phyloP scores from a whole-genome alignment of 495 filamentous ascomycete species.

The Daldinia grandis region DNA sequence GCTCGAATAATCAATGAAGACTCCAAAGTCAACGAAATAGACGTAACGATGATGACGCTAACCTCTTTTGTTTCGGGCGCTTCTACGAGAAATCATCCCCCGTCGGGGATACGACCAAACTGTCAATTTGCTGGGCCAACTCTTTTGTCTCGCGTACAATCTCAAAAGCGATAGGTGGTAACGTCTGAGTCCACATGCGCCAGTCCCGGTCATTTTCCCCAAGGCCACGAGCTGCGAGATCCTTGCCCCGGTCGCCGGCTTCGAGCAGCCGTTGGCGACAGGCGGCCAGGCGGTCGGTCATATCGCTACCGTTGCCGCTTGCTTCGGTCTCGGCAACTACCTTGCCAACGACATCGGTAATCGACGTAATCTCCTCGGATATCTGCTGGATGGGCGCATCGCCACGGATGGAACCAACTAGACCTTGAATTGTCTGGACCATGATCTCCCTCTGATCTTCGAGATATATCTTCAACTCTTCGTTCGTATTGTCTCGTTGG shows the following conservation, averaged over 20 bases:
- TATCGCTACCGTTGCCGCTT: conserved; percentile 65
- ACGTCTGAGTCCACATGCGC: conserved; percentile 71
- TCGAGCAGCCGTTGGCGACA: conserved; percentile 72
- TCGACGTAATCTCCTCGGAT: conserved; percentile 73
- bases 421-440: conserved; percentile 81
- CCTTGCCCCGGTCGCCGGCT: conserved; percentile 70
- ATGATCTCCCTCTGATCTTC: conserved; percentile 84
- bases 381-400: conserved; percentile 72
- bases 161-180: conserved; percentile 87
- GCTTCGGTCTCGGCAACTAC: conserved; percentile 72
- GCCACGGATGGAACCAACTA: conserved; percentile 80
- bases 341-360: conserved; percentile 72
- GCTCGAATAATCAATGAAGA: background rate
- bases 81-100: conserved; percentile 56
- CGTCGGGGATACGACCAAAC: conserved; percentile 47
- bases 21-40: conserved; percentile 7
- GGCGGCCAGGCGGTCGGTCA: conserved; percentile 67
- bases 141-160: conserved; percentile 85
- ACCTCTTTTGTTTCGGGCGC: conserved; percentile 21
- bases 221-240: conserved; percentile 56
- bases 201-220: conserved; percentile 59
- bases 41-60: conserved; percentile 26
- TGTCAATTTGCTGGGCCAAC: conserved; percentile 61
- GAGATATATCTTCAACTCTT: conserved; percentile 81
- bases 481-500: conserved; percentile 61